Percentiles rank a stretch among this genome's conserved stretches.
Evolutionary conservation across 1,284 basidiomycete species (phyloP).

Genomic region (Sporisorium reilianum): DNA sequence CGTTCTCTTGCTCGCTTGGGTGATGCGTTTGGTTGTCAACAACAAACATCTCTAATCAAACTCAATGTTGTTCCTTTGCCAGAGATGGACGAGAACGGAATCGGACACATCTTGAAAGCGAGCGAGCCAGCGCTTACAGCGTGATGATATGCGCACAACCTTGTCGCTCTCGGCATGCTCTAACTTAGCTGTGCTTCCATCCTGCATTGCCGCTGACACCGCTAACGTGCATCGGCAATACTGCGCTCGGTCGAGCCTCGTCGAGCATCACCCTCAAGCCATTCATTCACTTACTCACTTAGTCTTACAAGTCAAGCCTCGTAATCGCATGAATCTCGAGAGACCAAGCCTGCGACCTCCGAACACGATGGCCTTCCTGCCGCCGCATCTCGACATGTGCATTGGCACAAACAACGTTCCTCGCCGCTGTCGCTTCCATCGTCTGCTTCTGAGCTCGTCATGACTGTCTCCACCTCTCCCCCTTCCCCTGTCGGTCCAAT

Average conservation of each 20-base stretch:
- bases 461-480: background rate
- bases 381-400: background rate
- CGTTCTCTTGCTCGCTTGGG: background rate
- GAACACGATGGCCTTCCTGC: background rate
- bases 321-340: background rate
- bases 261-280: background rate
- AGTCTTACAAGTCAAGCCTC: background rate
- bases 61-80: background rate
- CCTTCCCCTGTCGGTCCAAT: background rate
- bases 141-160: background rate
- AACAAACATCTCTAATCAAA: slow-evolving; percentile 5
- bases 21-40: slow-evolving; percentile 7
- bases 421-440: background rate
- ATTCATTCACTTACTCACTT: background rate
- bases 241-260: slow-evolving; percentile 6
- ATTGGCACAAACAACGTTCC: background rate
- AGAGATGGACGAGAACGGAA: background rate
- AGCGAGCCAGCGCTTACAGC: background rate
- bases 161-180: background rate
- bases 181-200: background rate
- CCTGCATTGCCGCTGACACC: slow-evolving; percentile 6
- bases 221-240: slow-evolving; percentile 6
- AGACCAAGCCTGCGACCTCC: background rate
- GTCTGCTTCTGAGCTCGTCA: background rate
- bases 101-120: background rate